Evolutionary conservation across 2,329 filamentous ascomycete genomes (phyloP).

Genomic region (Epichloe sibirici): DNA sequence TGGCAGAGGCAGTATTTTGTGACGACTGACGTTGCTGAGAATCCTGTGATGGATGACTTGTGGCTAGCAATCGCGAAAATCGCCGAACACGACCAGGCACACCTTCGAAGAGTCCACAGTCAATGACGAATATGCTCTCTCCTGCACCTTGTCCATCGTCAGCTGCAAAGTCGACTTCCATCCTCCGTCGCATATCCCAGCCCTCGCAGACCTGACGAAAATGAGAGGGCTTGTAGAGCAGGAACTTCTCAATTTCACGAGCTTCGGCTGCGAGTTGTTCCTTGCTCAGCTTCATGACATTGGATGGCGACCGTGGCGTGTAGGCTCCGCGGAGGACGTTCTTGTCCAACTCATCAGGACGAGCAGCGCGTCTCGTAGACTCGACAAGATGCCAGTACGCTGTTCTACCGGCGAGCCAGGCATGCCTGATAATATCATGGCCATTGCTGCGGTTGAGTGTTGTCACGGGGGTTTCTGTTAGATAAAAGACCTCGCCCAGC

Average conservation of each 20-base stretch:
- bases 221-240: constrained; percentile 60
- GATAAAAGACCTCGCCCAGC: constrained; percentile 79
- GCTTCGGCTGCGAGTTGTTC: constrained; percentile 67
- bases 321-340: constrained; percentile 60
- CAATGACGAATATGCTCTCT: constrained; percentile 64
- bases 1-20: not conserved
- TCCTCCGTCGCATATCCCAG: constrained; percentile 81
- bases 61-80: constrained; percentile 25
- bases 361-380: constrained; percentile 58
- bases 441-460: constrained; percentile 34
- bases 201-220: constrained; percentile 68
- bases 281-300: constrained; percentile 56
- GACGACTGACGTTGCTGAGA: constrained; percentile 2
- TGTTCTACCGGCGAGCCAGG: constrained; percentile 70
- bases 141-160: constrained; percentile 67
- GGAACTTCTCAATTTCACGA: constrained; percentile 65
- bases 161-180: constrained; percentile 82
- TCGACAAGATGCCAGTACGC: constrained; percentile 75
- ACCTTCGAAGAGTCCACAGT: constrained; percentile 55
- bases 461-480: constrained; percentile 56
- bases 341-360: constrained; percentile 60
- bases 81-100: constrained; percentile 31
- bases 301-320: constrained; percentile 66
- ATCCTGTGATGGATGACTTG: constrained; percentile 8
- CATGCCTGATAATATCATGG: constrained; percentile 49